A percentile compares a stretch with the other conserved stretches of the same genome.
phyloP scores from a whole-genome alignment of 129 eudicot species.

The Erigeron canadensis region DNA sequence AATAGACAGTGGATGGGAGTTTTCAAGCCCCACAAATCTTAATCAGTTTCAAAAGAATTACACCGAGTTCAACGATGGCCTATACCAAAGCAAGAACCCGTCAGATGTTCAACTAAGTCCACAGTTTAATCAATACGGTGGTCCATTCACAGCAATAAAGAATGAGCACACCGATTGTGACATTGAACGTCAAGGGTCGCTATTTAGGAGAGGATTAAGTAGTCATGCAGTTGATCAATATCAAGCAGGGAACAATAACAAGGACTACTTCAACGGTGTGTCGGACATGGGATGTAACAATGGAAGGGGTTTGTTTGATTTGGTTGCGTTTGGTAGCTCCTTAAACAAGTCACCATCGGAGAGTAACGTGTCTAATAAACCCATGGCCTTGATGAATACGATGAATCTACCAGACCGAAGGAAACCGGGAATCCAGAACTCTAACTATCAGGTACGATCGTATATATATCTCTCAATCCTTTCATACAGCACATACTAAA shows the following conservation, averaged over 20 bases:
- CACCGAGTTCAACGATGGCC: slow-evolving; percentile 30
- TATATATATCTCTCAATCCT: not conserved
- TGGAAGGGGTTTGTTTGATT: slow-evolving; percentile 46
- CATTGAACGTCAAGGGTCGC: slow-evolving; percentile 23
- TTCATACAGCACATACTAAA: not conserved
- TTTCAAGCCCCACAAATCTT: slow-evolving; percentile 34
- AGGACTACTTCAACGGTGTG: slow-evolving; percentile 31
- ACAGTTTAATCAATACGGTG: slow-evolving; percentile 35
- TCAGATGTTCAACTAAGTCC: slow-evolving; percentile 40
- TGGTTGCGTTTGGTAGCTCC: slow-evolving; percentile 35
- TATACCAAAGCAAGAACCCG: slow-evolving; percentile 40
- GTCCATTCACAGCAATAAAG: slow-evolving; percentile 37
- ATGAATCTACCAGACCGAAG: slow-evolving; percentile 43
- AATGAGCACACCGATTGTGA: slow-evolving; percentile 33
- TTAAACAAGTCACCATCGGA: slow-evolving; percentile 41
- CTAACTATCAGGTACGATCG: slow-evolving; percentile 43
- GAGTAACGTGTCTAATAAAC: slow-evolving; percentile 30
- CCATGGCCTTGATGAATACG: slow-evolving; percentile 14
- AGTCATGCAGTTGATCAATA: slow-evolving; percentile 27
- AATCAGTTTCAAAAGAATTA: slow-evolving; percentile 42
- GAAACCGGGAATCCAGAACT: slow-evolving; percentile 34
- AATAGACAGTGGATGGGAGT: slow-evolving; percentile 52
- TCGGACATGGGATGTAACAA: slow-evolving; percentile 31
- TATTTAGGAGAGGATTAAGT: slow-evolving; percentile 27
- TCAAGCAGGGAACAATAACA: slow-evolving; percentile 31